Conservation (phyloP, 139 green algal genomes). For the Astrephomene gubernaculifera region DNA sequence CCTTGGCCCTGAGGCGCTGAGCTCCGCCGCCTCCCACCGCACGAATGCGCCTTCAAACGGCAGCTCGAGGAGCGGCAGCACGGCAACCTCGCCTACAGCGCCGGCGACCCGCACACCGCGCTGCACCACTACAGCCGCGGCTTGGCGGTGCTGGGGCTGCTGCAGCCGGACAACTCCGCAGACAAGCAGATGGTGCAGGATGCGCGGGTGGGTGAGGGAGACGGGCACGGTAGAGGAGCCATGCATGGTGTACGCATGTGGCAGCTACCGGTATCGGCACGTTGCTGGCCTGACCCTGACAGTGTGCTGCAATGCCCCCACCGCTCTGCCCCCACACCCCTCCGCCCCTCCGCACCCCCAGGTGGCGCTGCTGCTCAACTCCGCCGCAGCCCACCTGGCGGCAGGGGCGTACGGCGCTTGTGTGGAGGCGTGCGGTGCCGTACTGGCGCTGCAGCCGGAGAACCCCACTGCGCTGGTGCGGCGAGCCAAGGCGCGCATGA, state of each 20-base stretch:
- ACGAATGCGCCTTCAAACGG: too few species aligned
- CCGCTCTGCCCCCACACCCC: background rate
- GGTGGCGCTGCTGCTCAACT: conserved; percentile 19
- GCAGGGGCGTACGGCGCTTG: background rate
- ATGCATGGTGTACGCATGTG: too few species aligned
- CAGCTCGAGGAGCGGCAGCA: conserved; percentile 29
- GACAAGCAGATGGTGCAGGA: background rate
- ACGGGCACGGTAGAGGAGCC: background rate
- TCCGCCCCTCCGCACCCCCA: background rate
- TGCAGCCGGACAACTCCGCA: background rate
- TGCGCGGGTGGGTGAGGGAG: background rate
- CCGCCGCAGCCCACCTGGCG: conserved; percentile 10
- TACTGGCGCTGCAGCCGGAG: background rate
- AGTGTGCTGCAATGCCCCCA: too few species aligned
- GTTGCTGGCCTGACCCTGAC: too few species aligned
- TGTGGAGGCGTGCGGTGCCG: conserved; percentile 1
- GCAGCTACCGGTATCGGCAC: too few species aligned
- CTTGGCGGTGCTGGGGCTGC: conserved; percentile 29
- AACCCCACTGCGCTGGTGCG: background rate
- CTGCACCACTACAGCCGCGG: conserved; percentile 13
- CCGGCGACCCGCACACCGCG: background rate
- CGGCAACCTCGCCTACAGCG: conserved; percentile 13
- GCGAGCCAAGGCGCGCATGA: conserved; percentile 8
- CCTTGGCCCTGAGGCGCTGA: too few species aligned
- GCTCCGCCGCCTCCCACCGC: too few species aligned